These are phyloP conservation scores for Stachybotrys chlorohalonatus DNA, from an alignment of 2,329 filamentous ascomycete genomes.

Conservation along the genomic window DNA sequence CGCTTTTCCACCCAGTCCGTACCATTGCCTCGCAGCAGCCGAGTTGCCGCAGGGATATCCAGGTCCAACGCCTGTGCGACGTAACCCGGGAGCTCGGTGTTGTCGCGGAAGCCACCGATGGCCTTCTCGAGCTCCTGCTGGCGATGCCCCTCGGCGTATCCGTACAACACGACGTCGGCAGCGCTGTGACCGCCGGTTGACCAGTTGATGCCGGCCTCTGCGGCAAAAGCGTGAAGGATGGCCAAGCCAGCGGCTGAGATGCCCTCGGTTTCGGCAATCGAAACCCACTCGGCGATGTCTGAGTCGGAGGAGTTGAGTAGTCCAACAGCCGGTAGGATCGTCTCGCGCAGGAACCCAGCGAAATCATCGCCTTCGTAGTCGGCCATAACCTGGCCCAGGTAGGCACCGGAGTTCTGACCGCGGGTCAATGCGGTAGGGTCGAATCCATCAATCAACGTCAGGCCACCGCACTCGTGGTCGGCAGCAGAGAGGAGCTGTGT, in stretches of 20 bases:
- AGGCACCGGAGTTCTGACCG: constrained; percentile 8
- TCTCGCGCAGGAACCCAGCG: constrained; percentile 4
- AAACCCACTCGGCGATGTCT: constrained; percentile 4
- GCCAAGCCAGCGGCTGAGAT: constrained; percentile 8
- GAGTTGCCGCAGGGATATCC: constrained; percentile 10
- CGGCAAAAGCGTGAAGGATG: constrained; percentile 25
- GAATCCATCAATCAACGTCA: constrained; percentile 10
- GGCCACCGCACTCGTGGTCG: constrained; percentile 15
- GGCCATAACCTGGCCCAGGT: constrained; percentile 4
- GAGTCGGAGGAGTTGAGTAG: constrained; percentile 7
- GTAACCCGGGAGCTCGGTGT: constrained; percentile 15
- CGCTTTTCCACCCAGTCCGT: constrained; percentile 14
- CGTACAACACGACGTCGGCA: constrained; percentile 12
- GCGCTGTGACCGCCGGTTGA: constrained; percentile 8
- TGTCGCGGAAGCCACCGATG: constrained; percentile 15
- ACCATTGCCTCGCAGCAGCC: constrained; percentile 11
- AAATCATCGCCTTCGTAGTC: constrained; percentile 8
- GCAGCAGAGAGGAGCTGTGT: constrained; percentile 15
- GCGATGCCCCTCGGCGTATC: constrained; percentile 3
- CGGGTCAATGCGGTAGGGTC: constrained; percentile 8
- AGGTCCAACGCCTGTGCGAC: constrained; percentile 13
- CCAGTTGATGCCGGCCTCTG: constrained; percentile 19
- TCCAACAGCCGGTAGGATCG: constrained; percentile 9
- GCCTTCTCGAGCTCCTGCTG: constrained; percentile 5
- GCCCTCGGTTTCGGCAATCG: constrained; percentile 3